phyloP scores from a whole-genome alignment of 2,329 filamentous ascomycete species.

The Taxawa tesnikishii region DNA sequence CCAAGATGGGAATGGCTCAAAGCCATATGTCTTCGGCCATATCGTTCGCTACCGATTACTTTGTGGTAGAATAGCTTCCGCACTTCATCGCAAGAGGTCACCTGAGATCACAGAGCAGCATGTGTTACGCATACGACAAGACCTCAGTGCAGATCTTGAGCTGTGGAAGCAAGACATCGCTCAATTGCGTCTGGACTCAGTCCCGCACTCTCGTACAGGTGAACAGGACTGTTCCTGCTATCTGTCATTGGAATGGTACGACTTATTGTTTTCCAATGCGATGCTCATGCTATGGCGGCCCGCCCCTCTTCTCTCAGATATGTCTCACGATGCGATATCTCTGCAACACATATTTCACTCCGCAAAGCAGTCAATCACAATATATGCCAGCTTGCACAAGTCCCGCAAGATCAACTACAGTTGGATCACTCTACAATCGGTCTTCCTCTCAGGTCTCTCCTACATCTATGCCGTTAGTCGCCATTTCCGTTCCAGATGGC shows the following conservation, averaged over 20 bases:
- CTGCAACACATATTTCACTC: conserved; percentile 23
- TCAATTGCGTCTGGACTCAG: conserved; percentile 15
- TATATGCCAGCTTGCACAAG: conserved; percentile 33
- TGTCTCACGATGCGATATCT: conserved; percentile 7
- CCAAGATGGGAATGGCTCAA: neutral
- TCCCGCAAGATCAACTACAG: conserved; percentile 35
- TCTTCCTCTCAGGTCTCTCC: conserved; percentile 34
- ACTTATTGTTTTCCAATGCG: conserved; percentile 30
- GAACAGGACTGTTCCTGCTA: conserved; percentile 25
- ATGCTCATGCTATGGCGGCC: conserved; percentile 32
- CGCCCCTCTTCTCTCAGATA: conserved; percentile 17
- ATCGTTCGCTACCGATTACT: conserved; percentile 28
- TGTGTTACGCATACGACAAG: conserved; percentile 11
- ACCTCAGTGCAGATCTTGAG: conserved; percentile 19
- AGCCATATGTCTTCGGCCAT: conserved; percentile 21
- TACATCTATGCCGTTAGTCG: conserved; percentile 31
- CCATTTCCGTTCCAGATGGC: conserved; percentile 20
- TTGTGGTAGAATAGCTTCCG: conserved; percentile 26
- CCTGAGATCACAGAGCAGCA: conserved; percentile 6
- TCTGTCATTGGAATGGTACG: conserved; percentile 29
- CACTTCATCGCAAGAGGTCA: conserved; percentile 20
- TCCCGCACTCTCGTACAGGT: too few species aligned
- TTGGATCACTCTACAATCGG: conserved; percentile 37
- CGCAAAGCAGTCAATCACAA: conserved; percentile 25
- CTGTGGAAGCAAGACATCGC: conserved; percentile 19